Base-by-base conservation (phyloP, 345 rosid species). In the Eutrema heterophyllum region DNA sequence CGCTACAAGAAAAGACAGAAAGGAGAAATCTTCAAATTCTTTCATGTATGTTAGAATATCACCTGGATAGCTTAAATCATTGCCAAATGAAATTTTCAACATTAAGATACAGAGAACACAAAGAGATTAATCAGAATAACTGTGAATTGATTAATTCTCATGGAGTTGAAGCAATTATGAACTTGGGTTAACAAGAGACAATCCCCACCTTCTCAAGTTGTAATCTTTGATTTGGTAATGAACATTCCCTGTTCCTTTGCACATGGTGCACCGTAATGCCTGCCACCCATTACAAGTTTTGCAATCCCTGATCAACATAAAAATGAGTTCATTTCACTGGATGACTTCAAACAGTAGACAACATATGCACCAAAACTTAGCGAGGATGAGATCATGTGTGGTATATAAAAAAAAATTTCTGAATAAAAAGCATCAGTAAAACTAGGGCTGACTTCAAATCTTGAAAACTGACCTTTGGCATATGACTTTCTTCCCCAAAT, bases 201-300 rank as follows among this genome's bases (percentile, higher is more conserved):
- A 33, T 30, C 61, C 60, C 5, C 80, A 93, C 98, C 97, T 88
- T 86, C 83, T 85, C 83, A 91, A 77, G 53, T 81, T 83, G 79
- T 83, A 84, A 75, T 78, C 84, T 83, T 89, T 93, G 60, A 93
- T 94, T 84, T 91, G 96, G 77, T 84, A 93, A 12, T 81, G 87
- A 79, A 91, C 97, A 79, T 76, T 83, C 80, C 98, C 98, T 12
- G 89, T 85, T 78, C 98, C 97, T 87, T 82, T 84, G 83, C 98
- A 93, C 97, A 86, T 89, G 43, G 88, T 84, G 77, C 98, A 93
- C 38, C 90, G 82, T 79, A 91, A 80, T 35, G 97, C 97, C 68
- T 85, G 96, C 97, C 98, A 93, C 39, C 97, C 97, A 64, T 76
- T 88, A 80, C 98, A 93, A 52, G 93, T 85, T 26, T 73, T 79